These are phyloP conservation scores for Pythium dissimile DNA, from an alignment of 352 stramenopile species.

Conservation along the genomic window DNA sequence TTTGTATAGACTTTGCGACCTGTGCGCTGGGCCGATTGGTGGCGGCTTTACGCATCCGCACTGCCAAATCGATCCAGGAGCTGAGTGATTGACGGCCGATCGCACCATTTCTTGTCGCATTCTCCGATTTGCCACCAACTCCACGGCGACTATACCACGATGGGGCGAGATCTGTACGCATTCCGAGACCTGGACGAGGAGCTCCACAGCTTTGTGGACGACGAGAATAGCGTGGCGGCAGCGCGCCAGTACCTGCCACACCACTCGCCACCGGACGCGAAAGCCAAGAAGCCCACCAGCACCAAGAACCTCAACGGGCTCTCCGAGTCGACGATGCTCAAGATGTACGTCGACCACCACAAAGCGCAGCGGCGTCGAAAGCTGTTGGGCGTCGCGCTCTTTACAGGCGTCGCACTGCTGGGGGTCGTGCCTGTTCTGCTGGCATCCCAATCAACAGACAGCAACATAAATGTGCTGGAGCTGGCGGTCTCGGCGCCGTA, in stretches of 20 bases:
- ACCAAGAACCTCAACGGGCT: constrained; percentile 4
- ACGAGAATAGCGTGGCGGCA: constrained; percentile 4
- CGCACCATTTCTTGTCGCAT: neutral
- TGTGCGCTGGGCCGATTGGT: too few species aligned
- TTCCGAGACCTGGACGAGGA: constrained; percentile 28
- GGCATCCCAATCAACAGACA: neutral
- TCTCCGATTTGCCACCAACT: neutral
- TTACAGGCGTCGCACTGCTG: constrained; percentile 14
- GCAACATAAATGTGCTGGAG: constrained; percentile 2
- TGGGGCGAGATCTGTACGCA: constrained; percentile 19
- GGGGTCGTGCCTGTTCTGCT: constrained; percentile 18
- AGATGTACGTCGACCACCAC: constrained; percentile 22
- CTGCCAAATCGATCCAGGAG: too few species aligned
- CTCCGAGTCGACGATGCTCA: constrained; percentile 22
- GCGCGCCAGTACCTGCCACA: constrained; percentile 16
- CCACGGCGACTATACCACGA: neutral
- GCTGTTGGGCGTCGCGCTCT: constrained; percentile 14
- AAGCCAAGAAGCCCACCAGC: neutral
- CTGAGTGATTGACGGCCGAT: neutral
- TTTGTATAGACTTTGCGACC: too few species aligned
- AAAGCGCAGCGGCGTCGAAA: constrained; percentile 18
- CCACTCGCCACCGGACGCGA: constrained; percentile 16
- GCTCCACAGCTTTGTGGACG: constrained; percentile 9
- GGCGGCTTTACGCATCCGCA: too few species aligned
- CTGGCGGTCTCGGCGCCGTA: constrained; percentile 18